These are phyloP conservation scores for Alternaria sp. DNA, from an alignment of 2,329 filamentous ascomycete genomes.

Conservation along the genomic window DNA sequence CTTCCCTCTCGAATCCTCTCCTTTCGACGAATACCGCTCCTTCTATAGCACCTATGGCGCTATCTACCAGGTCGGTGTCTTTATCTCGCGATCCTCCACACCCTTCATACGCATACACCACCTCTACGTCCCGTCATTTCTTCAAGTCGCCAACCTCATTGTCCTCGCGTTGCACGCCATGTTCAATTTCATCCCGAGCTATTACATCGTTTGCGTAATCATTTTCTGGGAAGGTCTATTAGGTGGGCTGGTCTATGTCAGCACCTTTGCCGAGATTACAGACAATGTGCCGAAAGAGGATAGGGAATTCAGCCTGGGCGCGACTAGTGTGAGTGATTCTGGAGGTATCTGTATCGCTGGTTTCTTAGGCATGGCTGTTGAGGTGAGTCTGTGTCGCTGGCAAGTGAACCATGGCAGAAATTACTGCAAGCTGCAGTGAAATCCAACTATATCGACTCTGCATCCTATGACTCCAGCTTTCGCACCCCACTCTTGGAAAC, in stretches of 20 bases:
- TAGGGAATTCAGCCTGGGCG: constrained; percentile 88
- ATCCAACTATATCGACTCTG: not conserved
- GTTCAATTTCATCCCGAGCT: constrained; percentile 47
- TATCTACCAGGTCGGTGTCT: constrained; percentile 93
- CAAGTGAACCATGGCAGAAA: constrained; percentile 81
- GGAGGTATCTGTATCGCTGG: constrained; percentile 89
- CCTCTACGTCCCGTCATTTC: constrained; percentile 80
- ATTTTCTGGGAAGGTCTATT: constrained; percentile 95
- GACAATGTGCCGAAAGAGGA: constrained; percentile 78
- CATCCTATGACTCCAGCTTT: not conserved
- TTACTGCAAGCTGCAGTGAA: constrained; percentile 50
- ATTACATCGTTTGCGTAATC: constrained; percentile 79
- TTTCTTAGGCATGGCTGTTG: constrained; percentile 80
- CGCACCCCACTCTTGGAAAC: not conserved
- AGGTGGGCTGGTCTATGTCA: constrained; percentile 88
- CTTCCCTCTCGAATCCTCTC: constrained; percentile 77
- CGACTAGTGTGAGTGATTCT: constrained; percentile 90
- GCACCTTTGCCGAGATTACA: constrained; percentile 90
- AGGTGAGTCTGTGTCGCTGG: constrained; percentile 81
- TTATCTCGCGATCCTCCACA: constrained; percentile 89
- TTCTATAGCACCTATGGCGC: constrained; percentile 97
- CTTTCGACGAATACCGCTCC: constrained; percentile 79
- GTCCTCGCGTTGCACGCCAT: constrained; percentile 78
- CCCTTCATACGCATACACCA: constrained; percentile 82
- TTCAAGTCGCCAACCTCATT: constrained; percentile 80